A percentile compares a stretch with the other conserved stretches of the same genome.
Conservation (phyloP, 352 stramenopile species). For the Stramenopiles sp. region DNA sequence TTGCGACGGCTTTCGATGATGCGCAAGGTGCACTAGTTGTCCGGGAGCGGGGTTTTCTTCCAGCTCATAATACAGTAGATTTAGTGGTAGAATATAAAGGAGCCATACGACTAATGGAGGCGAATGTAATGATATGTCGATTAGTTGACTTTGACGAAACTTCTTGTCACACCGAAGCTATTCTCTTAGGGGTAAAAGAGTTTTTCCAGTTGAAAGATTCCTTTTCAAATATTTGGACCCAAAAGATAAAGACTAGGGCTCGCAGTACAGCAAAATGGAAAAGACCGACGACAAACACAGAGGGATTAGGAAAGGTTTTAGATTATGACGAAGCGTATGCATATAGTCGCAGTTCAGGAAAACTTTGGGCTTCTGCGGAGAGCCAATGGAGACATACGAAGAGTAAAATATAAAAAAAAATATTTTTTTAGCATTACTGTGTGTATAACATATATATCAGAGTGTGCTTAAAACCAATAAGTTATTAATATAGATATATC, state of each 20-base stretch:
- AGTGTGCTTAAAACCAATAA: too few relatives aligned
- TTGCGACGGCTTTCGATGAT: background rate
- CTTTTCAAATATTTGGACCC: background rate
- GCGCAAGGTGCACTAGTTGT: background rate
- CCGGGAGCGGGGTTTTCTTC: background rate
- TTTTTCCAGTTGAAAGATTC: background rate
- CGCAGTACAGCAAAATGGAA: background rate
- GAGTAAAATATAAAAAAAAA: too few relatives aligned
- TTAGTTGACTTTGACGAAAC: background rate
- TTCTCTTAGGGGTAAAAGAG: background rate
- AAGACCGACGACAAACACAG: background rate
- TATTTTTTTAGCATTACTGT: too few relatives aligned
- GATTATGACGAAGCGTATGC: background rate
- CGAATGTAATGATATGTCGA: background rate
- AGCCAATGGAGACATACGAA: too few relatives aligned
- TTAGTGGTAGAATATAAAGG: background rate
- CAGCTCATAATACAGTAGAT: background rate
- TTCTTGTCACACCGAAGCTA: background rate
- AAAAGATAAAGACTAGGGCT: background rate
- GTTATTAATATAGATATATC: too few relatives aligned
- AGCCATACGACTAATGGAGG: background rate
- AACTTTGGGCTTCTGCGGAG: too few relatives aligned
- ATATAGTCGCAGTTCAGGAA: too few relatives aligned
- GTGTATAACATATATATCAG: too few relatives aligned
- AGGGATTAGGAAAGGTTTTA: background rate